A percentile compares a stretch with the other conserved stretches of the same genome.
Evolutionary conservation across 345 rosid genomes (phyloP).

Genomic region (Camelina neglecta): DNA sequence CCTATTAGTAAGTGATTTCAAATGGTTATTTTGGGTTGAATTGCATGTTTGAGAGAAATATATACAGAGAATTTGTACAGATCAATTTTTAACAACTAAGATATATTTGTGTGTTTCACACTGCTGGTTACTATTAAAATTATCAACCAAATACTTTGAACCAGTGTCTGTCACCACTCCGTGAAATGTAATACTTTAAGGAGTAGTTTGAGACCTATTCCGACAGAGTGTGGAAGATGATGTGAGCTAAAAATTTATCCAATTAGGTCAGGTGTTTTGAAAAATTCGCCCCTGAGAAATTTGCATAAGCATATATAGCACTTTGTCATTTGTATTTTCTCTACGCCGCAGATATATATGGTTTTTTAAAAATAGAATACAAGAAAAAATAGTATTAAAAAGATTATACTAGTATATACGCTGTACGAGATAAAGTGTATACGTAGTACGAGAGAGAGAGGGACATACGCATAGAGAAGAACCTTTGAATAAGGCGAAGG

Average conservation of each 20-base stretch:
- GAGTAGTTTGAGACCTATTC: slow-evolving; percentile 35
- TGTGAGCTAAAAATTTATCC: slow-evolving; percentile 19
- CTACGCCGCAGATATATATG: slow-evolving; percentile 1
- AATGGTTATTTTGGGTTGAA: too few relatives aligned
- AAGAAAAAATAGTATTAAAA: not conserved
- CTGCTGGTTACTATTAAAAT: not conserved
- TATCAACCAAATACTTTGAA: slow-evolving; percentile 12
- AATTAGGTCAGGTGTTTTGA: slow-evolving; percentile 34
- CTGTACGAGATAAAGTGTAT: not conserved
- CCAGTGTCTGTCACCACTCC: not conserved
- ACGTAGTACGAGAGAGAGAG: not conserved
- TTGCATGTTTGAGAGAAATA: too few relatives aligned
- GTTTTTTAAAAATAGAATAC: not conserved
- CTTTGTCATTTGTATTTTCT: slow-evolving; percentile 8
- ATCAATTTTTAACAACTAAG: too few relatives aligned
- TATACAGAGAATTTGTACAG: too few relatives aligned
- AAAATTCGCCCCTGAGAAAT: slow-evolving; percentile 27
- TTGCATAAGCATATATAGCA: slow-evolving; percentile 22
- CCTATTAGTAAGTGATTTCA: too few relatives aligned
- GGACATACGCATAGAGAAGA: slow-evolving; percentile 22
- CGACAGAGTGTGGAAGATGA: slow-evolving; percentile 38
- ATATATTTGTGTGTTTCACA: not conserved
- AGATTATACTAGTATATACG: not conserved
- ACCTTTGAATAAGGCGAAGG: slow-evolving; percentile 40
- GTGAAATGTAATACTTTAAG: slow-evolving; percentile 15